Base-by-base conservation (phyloP, 2,329 filamentous ascomycete species). In the Truncatella angustata region DNA sequence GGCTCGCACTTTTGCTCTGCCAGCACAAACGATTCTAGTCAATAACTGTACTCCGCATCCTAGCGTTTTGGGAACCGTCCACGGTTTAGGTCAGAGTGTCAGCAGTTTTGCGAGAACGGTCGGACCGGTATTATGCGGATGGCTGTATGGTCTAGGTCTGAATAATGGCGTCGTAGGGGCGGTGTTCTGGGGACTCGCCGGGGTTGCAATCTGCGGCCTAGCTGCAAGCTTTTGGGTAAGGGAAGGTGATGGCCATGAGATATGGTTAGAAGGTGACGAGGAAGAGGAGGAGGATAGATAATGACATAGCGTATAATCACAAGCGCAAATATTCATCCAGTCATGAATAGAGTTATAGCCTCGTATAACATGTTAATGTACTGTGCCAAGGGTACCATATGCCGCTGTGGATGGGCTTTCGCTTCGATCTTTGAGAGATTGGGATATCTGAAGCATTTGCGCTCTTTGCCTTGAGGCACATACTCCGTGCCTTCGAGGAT, bases 171-270 rank as follows among this genome's bases (percentile, higher is more conserved):
- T 84, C 3, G 76, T 87, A 0, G 84, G 83, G 1, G 70, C 78
- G 6, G 78, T 80, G 0, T 86, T 79, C 70, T 86, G 82, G 82
- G 70, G 71, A 0, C 63, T 86, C 36, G 74, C 73, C 10, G 66
- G 68, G 3, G 69, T 84, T 6, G 80, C 80, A 0, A 56, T 80
- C 0, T 66, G 71, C 20, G 80, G 77, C 0, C 65, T 75, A 16
- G 53, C 79, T 4, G 75, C 78, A 4, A 85, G 80, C 49, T 74
- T 77, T 58, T 75, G 79, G 54, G 79, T 87, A 7, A 70, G 69
- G 48, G 84, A 87, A 57, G 84, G 84, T 0, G 72, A 84, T 60
- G 85, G 85, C 0, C 83, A 87, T 63, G 84, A 87, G 64, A 80
- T 87, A 42, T 75, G 82, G 73, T 63, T 87, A 2, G 80, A 85